These are phyloP conservation scores for Veloporphyrellus conicus DNA, from an alignment of 1,284 basidiomycete species.

Conservation along the genomic window DNA sequence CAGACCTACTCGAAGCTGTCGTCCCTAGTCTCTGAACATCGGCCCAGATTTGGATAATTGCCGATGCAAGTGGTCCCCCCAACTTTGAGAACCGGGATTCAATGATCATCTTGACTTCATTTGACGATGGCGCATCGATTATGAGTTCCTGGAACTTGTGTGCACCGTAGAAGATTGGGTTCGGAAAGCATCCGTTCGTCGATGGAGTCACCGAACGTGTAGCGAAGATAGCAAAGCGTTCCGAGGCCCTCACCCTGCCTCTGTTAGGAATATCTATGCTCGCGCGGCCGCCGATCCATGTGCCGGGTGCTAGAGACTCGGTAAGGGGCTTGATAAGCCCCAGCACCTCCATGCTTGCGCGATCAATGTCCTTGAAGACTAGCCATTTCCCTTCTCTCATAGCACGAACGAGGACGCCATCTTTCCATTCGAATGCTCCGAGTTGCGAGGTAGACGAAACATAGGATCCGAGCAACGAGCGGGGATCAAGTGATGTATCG, in stretches of 20 bases:
- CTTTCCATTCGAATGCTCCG: conserved; percentile 94
- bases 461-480: conserved; percentile 91
- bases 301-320: conserved; percentile 71
- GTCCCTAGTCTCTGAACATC: conserved; percentile 46
- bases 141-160: conserved; percentile 78
- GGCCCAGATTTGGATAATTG: conserved; percentile 64
- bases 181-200: conserved; percentile 42
- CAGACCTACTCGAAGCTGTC: conserved; percentile 50
- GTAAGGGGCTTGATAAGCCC: conserved; percentile 80
- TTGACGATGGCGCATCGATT: conserved; percentile 55
- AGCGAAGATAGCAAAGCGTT: conserved; percentile 77
- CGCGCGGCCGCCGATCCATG: conserved; percentile 74
- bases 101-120: conserved; percentile 71
- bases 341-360: conserved; percentile 81
- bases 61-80: conserved; percentile 42
- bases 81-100: conserved; percentile 63
- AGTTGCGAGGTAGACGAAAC: conserved; percentile 82
- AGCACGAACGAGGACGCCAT: conserved; percentile 88
- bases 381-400: conserved; percentile 93
- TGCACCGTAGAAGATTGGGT: conserved; percentile 72
- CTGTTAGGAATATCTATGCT: conserved; percentile 67
- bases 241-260: conserved; percentile 64
- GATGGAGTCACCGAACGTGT: conserved; percentile 62
- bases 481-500: conserved; percentile 92
- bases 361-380: conserved; percentile 90